Conservation (phyloP, 2,329 filamentous ascomycete species). For the Helicocarpus griseus region DNA sequence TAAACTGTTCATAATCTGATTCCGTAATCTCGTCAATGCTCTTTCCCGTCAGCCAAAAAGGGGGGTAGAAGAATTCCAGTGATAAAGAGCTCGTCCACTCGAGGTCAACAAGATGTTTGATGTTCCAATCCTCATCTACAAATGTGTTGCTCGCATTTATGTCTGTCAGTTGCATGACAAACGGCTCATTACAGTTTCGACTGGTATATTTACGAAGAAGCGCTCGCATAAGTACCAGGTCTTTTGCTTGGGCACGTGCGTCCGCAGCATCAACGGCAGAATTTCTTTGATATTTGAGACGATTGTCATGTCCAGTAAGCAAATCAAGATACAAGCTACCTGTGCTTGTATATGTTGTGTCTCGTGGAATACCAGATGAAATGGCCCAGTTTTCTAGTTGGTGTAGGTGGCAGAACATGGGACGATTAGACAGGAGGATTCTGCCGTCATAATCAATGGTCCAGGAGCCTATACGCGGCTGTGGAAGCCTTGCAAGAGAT, state of each 20-base stretch:
- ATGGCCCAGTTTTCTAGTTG: constrained; percentile 16
- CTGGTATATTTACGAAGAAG: constrained; percentile 19
- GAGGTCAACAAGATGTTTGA: constrained; percentile 26
- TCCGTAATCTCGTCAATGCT: constrained; percentile 11
- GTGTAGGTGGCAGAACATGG: constrained; percentile 13
- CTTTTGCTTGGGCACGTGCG: constrained; percentile 7
- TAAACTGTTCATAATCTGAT: constrained; percentile 11
- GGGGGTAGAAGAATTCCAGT: constrained; percentile 16
- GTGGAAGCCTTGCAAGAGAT: constrained; percentile 9
- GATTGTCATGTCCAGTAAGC: constrained; percentile 16
- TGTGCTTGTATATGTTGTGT: constrained; percentile 15
- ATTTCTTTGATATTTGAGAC: constrained; percentile 17
- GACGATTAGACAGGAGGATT: constrained; percentile 15
- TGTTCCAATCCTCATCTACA: constrained; percentile 22
- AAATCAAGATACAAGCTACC: constrained; percentile 17
- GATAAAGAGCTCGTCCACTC: constrained; percentile 26
- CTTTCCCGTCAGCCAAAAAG: constrained; percentile 1
- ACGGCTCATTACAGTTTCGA: constrained; percentile 22
- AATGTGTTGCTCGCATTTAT: constrained; percentile 18
- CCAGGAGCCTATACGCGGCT: constrained; percentile 16
- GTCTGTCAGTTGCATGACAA: constrained; percentile 27
- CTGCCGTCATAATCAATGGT: constrained; percentile 14
- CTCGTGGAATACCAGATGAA: constrained; percentile 14
- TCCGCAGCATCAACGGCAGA: constrained; percentile 1
- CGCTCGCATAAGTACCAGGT: constrained; percentile 20